phyloP scores from a whole-genome alignment of 2,329 filamentous ascomycete species.

The Nannizziopsis arthrosporioides region DNA sequence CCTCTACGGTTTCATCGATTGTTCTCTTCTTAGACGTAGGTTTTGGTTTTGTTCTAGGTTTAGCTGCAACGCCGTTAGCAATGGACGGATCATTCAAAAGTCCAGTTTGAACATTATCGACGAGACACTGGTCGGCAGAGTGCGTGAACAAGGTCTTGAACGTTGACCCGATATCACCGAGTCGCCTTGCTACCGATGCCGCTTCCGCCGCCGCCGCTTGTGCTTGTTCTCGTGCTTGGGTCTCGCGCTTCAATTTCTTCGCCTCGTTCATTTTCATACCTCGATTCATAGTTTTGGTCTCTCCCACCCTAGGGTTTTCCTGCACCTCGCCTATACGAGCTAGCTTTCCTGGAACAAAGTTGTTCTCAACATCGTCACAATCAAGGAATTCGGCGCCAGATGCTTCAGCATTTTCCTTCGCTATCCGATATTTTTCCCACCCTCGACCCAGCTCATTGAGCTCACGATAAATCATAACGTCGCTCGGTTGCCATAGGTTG shows the following conservation, averaged over 20 bases:
- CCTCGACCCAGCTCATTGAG: slow-evolving; percentile 48
- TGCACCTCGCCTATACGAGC: slow-evolving; percentile 32
- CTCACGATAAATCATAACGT: slow-evolving; percentile 55
- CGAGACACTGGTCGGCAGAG: slow-evolving; percentile 17
- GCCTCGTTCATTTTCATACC: slow-evolving; percentile 51
- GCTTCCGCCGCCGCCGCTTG: slow-evolving; percentile 31
- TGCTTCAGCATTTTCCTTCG: slow-evolving; percentile 41
- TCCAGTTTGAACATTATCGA: slow-evolving; percentile 16
- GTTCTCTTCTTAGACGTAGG: slow-evolving; percentile 42
- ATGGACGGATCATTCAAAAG: slow-evolving; percentile 17
- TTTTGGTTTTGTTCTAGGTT: slow-evolving; percentile 21
- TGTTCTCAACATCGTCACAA: slow-evolving; percentile 38
- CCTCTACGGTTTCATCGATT: slow-evolving; percentile 36
- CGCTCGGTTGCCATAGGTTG: slow-evolving; percentile 55
- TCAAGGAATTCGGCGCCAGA: slow-evolving; percentile 47
- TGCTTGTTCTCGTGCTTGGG: slow-evolving; percentile 38
- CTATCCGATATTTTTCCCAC: slow-evolving; percentile 39
- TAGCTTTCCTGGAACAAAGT: slow-evolving; percentile 28
- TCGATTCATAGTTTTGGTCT: slow-evolving; percentile 45
- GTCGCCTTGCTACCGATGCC: slow-evolving; percentile 28
- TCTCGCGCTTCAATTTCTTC: slow-evolving; percentile 50
- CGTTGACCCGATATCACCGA: slow-evolving; percentile 29
- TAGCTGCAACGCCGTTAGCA: slow-evolving; percentile 19
- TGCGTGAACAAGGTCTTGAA: slow-evolving; percentile 28
- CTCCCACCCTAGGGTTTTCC: slow-evolving; percentile 25